These are phyloP conservation scores for Zygoascus hellenicus DNA, from an alignment of 1,139 yeast species.

Conservation along the genomic window DNA sequence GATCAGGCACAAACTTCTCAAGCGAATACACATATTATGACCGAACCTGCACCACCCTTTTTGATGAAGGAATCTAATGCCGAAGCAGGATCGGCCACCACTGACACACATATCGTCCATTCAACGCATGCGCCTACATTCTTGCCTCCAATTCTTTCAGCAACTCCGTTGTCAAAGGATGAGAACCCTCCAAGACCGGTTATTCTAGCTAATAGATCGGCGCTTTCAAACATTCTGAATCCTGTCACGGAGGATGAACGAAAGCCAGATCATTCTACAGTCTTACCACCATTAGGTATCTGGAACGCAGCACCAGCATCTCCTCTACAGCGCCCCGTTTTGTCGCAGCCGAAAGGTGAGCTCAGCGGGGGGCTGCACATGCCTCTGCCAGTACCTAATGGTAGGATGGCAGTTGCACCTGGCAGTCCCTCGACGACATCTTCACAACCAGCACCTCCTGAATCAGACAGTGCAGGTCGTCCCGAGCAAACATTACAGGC, in stretches of 20 bases:
- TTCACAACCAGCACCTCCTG: not conserved
- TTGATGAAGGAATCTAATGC: too few species aligned
- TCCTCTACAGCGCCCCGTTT: not conserved
- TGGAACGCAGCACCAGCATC: constrained; percentile 2
- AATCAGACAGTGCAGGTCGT: too few species aligned
- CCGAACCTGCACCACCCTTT: too few species aligned
- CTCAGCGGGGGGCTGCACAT: not conserved
- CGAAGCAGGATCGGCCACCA: too few species aligned
- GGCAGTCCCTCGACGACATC: constrained; percentile 8
- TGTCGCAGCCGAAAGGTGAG: not conserved
- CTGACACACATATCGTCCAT: too few species aligned
- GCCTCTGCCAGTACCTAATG: too few species aligned
- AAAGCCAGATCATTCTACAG: not conserved
- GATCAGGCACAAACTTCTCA: not conserved
- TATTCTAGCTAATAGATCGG: constrained; percentile 3
- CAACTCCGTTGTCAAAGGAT: not conserved
- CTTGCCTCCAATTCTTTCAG: not conserved
- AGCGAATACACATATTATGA: too few species aligned
- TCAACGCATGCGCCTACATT: too few species aligned
- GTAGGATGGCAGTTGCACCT: not conserved
- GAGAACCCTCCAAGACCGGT: constrained; percentile 9
- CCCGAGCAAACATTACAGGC: too few species aligned
- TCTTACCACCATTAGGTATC: constrained; percentile 5
- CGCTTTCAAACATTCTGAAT: constrained; percentile 9
- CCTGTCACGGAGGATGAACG: constrained; percentile 1